A percentile compares a stretch with the other conserved stretches of the same genome.
Conservation (phyloP, 1,139 yeast species). For the Suhomyces ambrosiae region DNA sequence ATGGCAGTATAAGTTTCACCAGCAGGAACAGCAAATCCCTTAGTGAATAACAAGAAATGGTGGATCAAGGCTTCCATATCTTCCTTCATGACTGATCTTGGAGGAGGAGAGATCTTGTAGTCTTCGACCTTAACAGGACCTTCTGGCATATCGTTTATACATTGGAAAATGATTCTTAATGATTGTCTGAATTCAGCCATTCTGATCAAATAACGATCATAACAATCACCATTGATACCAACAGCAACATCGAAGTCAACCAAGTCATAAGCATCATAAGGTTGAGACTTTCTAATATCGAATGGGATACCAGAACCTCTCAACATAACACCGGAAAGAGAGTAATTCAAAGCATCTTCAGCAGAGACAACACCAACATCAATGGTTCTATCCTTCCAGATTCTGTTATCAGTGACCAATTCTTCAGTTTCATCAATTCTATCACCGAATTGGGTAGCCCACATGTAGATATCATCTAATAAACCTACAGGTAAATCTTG, state of each 20-base stretch:
- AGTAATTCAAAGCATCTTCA: constrained; percentile 82
- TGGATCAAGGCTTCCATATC: constrained; percentile 93
- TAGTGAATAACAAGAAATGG: constrained; percentile 83
- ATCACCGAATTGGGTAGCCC: constrained; percentile 96
- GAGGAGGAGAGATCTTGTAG: constrained; percentile 82
- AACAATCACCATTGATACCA: constrained; percentile 87
- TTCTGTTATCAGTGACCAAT: constrained; percentile 85
- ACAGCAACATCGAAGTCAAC: constrained; percentile 89
- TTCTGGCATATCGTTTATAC: constrained; percentile 88
- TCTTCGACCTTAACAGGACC: constrained; percentile 94
- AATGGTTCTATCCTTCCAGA: constrained; percentile 87
- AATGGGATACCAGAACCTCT: constrained; percentile 90
- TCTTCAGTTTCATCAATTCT: constrained; percentile 91
- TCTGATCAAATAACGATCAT: constrained; percentile 84
- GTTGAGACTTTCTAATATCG: constrained; percentile 84
- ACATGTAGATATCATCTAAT: constrained; percentile 88
- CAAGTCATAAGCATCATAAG: constrained; percentile 85
- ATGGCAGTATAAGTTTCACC: constrained; percentile 92
- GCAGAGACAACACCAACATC: constrained; percentile 82
- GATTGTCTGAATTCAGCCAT: constrained; percentile 94
- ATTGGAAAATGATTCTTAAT: constrained; percentile 84
- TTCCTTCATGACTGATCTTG: constrained; percentile 81
- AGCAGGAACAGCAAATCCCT: constrained; percentile 86
- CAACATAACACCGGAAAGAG: constrained; percentile 85
- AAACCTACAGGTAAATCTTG: constrained; percentile 87